Base-by-base conservation (phyloP, 1,284 basidiomycete genomes). In the Hymenochaete sp. region DNA sequence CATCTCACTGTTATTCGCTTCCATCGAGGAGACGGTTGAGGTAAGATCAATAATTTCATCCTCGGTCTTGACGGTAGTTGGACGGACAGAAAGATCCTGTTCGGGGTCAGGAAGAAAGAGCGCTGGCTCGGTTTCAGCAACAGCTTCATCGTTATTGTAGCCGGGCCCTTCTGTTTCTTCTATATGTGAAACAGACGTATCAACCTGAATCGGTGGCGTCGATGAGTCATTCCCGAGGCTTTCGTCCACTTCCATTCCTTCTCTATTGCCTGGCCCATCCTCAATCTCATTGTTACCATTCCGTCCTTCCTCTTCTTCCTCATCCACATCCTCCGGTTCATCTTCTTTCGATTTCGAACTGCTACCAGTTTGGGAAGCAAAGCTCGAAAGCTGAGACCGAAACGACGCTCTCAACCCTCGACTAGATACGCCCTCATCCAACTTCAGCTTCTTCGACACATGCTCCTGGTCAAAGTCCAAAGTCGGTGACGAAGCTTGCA, bases 301-400 rank as follows among this genome's bases (percentile, higher is more conserved):
- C 21, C 51, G 55, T n/a, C 58, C 53, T 8, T 53, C 51, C 22
- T 50, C 51, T 1, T 53, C 58, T 4, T 49, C 43, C 13, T 55
- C 53, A 11, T 50, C 56, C n/a, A 59, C 55, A 5, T 53, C 51
- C 6, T 53, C 50, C 14, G 46, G 49, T 3, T 37, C 46, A n/a
- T 42, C 49, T 38, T 48, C 52, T 21, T 44, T 48, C 42, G 42
- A 40, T 49, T 48, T 18, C 50, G n/a, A n/a, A n/a, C n/a, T n/a
- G n/a, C n/a, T n/a, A n/a, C n/a, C n/a, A n/a, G n/a, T n/a, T n/a
- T n/a, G n/a, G n/a, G n/a, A n/a, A n/a, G n/a, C n/a, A n/a, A n/a
- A n/a, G n/a, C n/a, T n/a, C n/a, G n/a, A n/a, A 44, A 85, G 56
- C 36, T 60, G 65, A 38, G 61, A 65, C 44, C 72, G 64, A 32